Base-by-base conservation (phyloP, 2,329 filamentous ascomycete genomes). In the Neocatenulostroma microsporum region DNA sequence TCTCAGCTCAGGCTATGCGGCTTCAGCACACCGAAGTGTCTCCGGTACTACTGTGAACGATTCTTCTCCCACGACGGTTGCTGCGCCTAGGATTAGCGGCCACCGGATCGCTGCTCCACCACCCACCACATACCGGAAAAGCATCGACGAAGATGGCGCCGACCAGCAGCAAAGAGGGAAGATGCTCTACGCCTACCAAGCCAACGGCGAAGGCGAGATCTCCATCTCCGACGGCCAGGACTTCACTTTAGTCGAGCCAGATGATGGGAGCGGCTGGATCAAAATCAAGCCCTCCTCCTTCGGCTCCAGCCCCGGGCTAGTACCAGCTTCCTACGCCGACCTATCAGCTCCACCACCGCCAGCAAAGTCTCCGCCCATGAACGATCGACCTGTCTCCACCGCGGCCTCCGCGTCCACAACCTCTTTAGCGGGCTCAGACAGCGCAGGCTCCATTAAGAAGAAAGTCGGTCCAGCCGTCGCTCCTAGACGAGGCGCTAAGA, bases 391-490 rank as follows among this genome's bases (percentile, higher is more conserved):
- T 2, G 36, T 49, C 10, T 93, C 87, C 4, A 85, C 78, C n/a
- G 49, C 54, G 13, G 51, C 49, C 4, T 55, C 56, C 13, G 50
- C 44, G 47, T 88, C 83, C 7, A 78, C 78, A 3, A 78, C 78
- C 4, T 87, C 82, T 0, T 65, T 85, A 9, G 66, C 70, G 1
- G 70, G 69, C 35, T 74, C 70, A 40, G 62, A 67, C 21, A 53
- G 51, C 14, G 56, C 52, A 5, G 44, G 47, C 18, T 46, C 60
- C 6, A 32, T 42, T 21, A 62, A 66, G 3, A 94, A 88, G 68
- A 94, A 93, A 63, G 87, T 93, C 59, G 88, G 88, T 0, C 88
- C 88, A 0, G 87, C 82, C 0, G 91, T 98, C 4, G 91, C 91
- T 11, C 91, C 91, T 2, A 25, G 55, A 21, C 35, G 55, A n/a